phyloP scores from a whole-genome alignment of 2,329 filamentous ascomycete species.

The Colletotrichum nymphaeae region DNA sequence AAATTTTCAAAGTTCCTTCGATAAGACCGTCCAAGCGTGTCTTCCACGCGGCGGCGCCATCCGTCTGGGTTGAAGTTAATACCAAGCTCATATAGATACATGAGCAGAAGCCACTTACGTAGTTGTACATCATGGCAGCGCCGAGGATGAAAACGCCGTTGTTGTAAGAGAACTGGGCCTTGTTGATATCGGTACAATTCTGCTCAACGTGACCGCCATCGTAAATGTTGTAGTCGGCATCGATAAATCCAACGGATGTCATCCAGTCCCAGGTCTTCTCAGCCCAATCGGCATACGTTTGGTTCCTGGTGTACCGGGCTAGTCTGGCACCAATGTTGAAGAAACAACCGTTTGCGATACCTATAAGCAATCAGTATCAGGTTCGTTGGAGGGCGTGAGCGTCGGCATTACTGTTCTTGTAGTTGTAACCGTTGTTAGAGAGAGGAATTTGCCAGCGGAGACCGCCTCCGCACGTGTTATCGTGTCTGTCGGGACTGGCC shows the following conservation, averaged over 20 bases:
- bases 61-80: constrained; percentile 49
- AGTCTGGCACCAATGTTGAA: constrained; percentile 77
- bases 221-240: constrained; percentile 68
- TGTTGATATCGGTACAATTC: constrained; percentile 67
- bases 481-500: constrained; percentile 71
- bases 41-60: constrained; percentile 63
- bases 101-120: constrained; percentile 46
- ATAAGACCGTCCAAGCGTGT: constrained; percentile 55
- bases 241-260: constrained; percentile 65
- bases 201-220: constrained; percentile 65
- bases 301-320: constrained; percentile 75
- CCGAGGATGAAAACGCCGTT: constrained; percentile 69
- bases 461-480: constrained; percentile 74
- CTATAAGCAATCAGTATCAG: constrained; percentile 37
- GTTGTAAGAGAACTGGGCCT: constrained; percentile 71
- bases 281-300: constrained; percentile 73
- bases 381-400: constrained; percentile 41
- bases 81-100: not conserved
- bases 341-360: constrained; percentile 71
- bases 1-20: constrained; percentile 52
- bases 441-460: constrained; percentile 82
- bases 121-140: constrained; percentile 74
- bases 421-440: constrained; percentile 80
- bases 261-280: constrained; percentile 74
- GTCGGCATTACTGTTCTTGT: constrained; percentile 69